Evolutionary conservation across 2,329 filamentous ascomycete species (phyloP), one percentile per base, ranked within the genome.

Genomic region (Talaromyces sp.): DNA sequence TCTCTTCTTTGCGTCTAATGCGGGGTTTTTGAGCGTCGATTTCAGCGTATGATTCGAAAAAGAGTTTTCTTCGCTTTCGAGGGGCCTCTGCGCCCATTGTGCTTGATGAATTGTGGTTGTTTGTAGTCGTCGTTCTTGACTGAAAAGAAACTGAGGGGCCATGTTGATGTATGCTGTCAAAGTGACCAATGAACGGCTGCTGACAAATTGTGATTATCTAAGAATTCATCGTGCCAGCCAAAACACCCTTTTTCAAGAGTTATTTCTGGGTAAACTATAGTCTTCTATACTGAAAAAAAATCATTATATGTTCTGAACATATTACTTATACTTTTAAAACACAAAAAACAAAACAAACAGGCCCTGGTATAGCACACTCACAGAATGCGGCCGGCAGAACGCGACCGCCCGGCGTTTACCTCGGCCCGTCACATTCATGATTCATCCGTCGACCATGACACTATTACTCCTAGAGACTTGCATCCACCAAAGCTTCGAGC

Each of bases 21-120:
- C 26, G n/a, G 9, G 53, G 24, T 31, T 55, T 60, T 17, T 58
- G 35, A 31, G 38, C 24, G 9, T 56, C 31, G 8, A 29, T 31
- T 13, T 51, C 54, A 7, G 54, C 58, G 29, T 62, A 60, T 4
- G 55, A 53, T 35, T 59, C 60, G 14, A 59, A 56, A n/a, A 62
- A 59, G 1, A 61, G 38, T 13, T 19, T 62, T 11, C 62, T 43
- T 5, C 59, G 59, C 19, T 61, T 61, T 6, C 51, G n/a, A 32
- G 21, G 11, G 14, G 46, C 2, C 17, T 53, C 52, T 19, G 58
- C 55, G 3, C n/a, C 8, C 59, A 61, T 61, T 54, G 3, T 54
- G 2, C 6, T 17, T 24, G 14, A 35, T 31, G 19, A 27, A 41
- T 55, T 32, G 24, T 41, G 21, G 3, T n/a, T 17, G 32, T 21